Conservation (phyloP, 2,329 filamentous ascomycete species). For the Periconia sp. region DNA sequence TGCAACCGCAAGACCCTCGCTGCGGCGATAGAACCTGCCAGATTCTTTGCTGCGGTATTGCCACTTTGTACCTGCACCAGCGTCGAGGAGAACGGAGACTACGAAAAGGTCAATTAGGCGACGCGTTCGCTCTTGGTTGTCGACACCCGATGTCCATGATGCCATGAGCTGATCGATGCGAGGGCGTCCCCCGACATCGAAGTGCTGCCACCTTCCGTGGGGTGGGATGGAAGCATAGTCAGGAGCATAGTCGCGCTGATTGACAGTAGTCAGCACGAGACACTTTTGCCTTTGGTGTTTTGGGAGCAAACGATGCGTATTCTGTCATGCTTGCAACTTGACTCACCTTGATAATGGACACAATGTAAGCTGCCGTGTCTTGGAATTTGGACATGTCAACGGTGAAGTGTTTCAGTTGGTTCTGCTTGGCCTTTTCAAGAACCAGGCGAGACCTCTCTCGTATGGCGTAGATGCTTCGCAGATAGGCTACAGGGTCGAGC, state of each 20-base stretch:
- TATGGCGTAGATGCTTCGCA: slow-evolving; percentile 86
- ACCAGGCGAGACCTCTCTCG: slow-evolving; percentile 76
- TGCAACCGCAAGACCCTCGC: slow-evolving; percentile 81
- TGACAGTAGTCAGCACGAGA: not conserved
- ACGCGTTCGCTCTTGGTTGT: slow-evolving; percentile 72
- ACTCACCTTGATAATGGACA: slow-evolving; percentile 92
- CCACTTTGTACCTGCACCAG: slow-evolving; percentile 89
- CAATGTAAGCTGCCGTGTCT: slow-evolving; percentile 82
- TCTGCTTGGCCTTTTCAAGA: slow-evolving; percentile 73
- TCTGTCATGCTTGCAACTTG: not conserved
- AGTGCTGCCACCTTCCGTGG: slow-evolving; percentile 86
- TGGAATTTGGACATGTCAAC: slow-evolving; percentile 83
- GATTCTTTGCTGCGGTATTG: slow-evolving; percentile 90
- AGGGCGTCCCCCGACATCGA: slow-evolving; percentile 76
- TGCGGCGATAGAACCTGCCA: slow-evolving; percentile 77
- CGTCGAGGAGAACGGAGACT: slow-evolving; percentile 79
- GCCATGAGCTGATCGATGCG: slow-evolving; percentile 70
- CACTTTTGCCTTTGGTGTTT: not conserved
- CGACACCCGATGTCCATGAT: slow-evolving; percentile 68
- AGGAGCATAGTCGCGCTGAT: slow-evolving; percentile 68
- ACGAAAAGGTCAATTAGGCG: slow-evolving; percentile 77
- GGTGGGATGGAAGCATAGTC: slow-evolving; percentile 75
- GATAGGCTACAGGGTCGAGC: slow-evolving; percentile 84
- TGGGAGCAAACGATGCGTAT: not conserved
- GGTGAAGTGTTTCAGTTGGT: slow-evolving; percentile 81